These are phyloP conservation scores for Boeremia lycopersici DNA, from an alignment of 2,329 filamentous ascomycete species.

Conservation along the genomic window DNA sequence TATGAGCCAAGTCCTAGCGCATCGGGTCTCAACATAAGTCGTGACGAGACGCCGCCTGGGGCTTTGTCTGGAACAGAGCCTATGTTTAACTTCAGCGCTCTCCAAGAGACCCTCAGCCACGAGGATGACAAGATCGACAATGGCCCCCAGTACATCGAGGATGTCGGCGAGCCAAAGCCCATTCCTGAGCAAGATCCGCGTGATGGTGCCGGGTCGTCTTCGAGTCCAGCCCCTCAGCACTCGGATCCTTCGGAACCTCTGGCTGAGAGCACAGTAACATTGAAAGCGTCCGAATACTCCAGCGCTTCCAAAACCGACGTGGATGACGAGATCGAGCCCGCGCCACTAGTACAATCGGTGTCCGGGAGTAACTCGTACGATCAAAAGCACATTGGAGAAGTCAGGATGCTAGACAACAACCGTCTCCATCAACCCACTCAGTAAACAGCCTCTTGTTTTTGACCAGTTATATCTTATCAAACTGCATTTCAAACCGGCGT, in stretches of 20 bases:
- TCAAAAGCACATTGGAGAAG: conserved; percentile 43
- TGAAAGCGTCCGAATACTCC: conserved; percentile 27
- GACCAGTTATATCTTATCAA: neutral
- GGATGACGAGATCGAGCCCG: conserved; percentile 36
- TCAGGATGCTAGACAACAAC: conserved; percentile 33
- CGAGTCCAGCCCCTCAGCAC: neutral
- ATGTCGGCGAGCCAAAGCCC: conserved; percentile 24
- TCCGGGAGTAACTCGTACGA: conserved; percentile 31
- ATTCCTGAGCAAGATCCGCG: neutral
- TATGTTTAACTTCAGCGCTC: conserved; percentile 88
- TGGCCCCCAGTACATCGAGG: conserved; percentile 50
- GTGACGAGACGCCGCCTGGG: conserved; percentile 36
- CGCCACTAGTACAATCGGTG: conserved; percentile 31
- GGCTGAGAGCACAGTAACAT: conserved; percentile 35
- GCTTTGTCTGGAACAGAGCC: conserved; percentile 67
- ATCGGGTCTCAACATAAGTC: conserved; percentile 56
- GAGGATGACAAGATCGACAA: conserved; percentile 52
- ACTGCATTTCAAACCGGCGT: conserved; percentile 20
- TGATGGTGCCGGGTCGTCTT: conserved; percentile 1
- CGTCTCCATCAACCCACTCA: conserved; percentile 39
- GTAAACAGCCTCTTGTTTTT: conserved; percentile 16
- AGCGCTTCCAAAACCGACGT: conserved; percentile 14
- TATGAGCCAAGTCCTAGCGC: conserved; percentile 58
- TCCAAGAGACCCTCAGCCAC: conserved; percentile 81
- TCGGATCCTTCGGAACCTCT: conserved; percentile 6